A percentile compares a stretch with the other conserved stretches of the same genome.
Conservation (phyloP, 805 yeast species). For the Ogataea salicorniae region DNA sequence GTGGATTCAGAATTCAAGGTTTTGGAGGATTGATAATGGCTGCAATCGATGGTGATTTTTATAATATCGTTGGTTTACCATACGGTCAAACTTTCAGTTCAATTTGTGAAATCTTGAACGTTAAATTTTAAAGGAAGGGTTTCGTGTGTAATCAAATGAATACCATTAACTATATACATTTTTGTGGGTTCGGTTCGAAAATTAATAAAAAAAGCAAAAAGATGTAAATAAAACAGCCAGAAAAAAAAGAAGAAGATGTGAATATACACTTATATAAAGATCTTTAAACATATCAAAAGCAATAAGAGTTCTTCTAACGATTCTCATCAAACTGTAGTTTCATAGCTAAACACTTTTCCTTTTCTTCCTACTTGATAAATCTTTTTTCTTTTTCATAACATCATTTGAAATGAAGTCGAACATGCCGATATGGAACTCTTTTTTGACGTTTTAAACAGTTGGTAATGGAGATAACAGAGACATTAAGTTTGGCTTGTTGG, state of each 20-base stretch:
- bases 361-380: background rate
- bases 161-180: slow-evolving; percentile 1
- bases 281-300: no score
- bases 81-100: slow-evolving; percentile 45
- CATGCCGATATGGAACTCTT: background rate
- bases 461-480: slow-evolving; percentile 76
- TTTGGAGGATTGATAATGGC: slow-evolving; percentile 60
- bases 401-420: background rate
- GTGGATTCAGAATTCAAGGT: slow-evolving; percentile 86
- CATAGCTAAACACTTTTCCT: no score
- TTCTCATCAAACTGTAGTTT: no score
- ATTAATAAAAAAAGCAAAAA: background rate
- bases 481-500: slow-evolving; percentile 79
- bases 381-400: background rate
- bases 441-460: slow-evolving; percentile 43
- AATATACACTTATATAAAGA: background rate
- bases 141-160: background rate
- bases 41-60: slow-evolving; percentile 71
- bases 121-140: slow-evolving; percentile 3
- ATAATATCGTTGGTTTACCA: slow-evolving; percentile 87
- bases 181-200: background rate
- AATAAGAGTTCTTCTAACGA: no score
- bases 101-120: slow-evolving; percentile 16
- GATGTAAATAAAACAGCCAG: background rate
- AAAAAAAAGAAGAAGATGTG: background rate